Conservation (phyloP, 1,284 basidiomycete genomes). For the Neonothopanus nambi region DNA sequence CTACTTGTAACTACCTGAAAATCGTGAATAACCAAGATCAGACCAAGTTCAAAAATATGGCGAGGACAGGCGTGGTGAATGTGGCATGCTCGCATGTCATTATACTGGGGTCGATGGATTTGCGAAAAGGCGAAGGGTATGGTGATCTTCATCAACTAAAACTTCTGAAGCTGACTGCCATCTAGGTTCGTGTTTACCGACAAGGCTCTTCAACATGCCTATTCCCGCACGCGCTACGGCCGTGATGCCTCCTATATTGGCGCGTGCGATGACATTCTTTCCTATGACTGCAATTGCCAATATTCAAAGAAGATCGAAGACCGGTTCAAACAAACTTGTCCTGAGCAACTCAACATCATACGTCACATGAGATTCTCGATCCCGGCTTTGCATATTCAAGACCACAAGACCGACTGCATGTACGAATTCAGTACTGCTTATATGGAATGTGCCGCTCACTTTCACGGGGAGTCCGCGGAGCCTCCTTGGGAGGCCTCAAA, state of each 20-base stretch:
- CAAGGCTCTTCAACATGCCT: not conserved
- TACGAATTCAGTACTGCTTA: conserved; percentile 24
- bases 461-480: conserved; percentile 28
- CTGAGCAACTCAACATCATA: too few relatives aligned
- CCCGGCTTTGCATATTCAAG: conserved; percentile 24
- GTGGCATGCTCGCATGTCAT: conserved; percentile 10
- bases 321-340: not conserved
- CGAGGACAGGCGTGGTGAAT: conserved; percentile 9
- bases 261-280: not conserved
- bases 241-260: not conserved
- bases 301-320: not conserved
- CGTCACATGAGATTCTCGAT: too few relatives aligned
- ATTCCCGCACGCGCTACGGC: not conserved
- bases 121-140: conserved; percentile 12
- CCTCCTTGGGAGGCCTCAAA: conserved; percentile 25
- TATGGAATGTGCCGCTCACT: conserved; percentile 19
- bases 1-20: conserved; percentile 14
- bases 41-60: conserved; percentile 15
- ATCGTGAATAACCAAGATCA: conserved; percentile 15
- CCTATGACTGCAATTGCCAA: too few relatives aligned
- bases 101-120: not conserved
- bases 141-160: not conserved
- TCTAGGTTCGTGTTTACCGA: conserved; percentile 6
- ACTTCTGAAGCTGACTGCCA: not conserved
- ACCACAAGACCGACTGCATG: conserved; percentile 27